Evolutionary conservation across 2,329 filamentous ascomycete species (phyloP), one percentile per base, ranked within the genome.

Genomic region (Aspergillus intermedius): DNA sequence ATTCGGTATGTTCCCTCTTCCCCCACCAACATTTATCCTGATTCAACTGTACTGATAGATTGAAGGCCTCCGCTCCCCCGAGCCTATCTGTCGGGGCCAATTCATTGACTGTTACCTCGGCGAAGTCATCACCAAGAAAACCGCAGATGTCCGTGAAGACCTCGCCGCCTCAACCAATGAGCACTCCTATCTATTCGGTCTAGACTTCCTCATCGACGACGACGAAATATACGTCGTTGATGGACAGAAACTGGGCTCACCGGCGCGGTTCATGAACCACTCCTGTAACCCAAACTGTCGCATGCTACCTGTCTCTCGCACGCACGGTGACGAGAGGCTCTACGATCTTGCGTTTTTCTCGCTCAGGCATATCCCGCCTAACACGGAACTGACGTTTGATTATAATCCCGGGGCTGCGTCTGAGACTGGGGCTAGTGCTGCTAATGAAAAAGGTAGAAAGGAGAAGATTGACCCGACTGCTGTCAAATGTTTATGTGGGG

Each of bases 331-430:
- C 30, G 49, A 62, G 0, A 60, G 63, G 0, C 59, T 77, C 2
- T 77, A 76, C 45, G 64, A 73, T 25, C 59, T 77, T 1, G 74
- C 74, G 0, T 76, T 77, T 49, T 77, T 77, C 35, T 68, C 74
- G 0, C 53, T 70, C 1, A 60, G 62, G 2, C 66, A 72, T 12
- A 74, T 77, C 13, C 60, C 63, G 0, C 61, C 68, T 0, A 62
- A 62, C 1, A 71, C 64, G 0, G 74, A 77, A 46, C 52, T 77
- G 0, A 75, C 72, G 0, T 76, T 77, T 22, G 73, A 76, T 42
- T 77, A 77, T 49, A 69, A 72, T 10, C 70, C 70, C 0, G 37
- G 15, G 10, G n/a, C 34, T 37, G 37, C 8, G 9, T 19, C 17
- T 40, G 37, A 4, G 48, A 49, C 13, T 61, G 58, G 48, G 59